Percentiles rank a stretch among this genome's conserved stretches.
Conservation (phyloP, 768 basidiomycete species). For the Kwoniella shandongensis region DNA sequence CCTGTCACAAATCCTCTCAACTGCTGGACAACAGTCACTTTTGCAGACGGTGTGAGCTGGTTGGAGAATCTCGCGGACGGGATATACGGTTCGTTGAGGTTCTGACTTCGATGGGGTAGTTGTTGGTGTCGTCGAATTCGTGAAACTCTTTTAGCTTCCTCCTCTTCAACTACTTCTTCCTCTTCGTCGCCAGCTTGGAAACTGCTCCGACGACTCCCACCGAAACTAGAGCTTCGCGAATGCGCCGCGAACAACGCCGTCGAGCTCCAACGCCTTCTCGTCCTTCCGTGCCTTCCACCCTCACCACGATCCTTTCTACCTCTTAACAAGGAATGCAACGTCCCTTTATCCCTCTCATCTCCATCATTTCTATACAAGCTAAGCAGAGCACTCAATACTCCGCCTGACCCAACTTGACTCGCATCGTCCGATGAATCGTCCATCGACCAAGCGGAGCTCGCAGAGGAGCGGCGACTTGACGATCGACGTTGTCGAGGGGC, state of each 20-base stretch:
- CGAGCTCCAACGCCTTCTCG: slow-evolving; percentile 18
- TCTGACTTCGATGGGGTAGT: slow-evolving; percentile 31
- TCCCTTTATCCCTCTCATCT: slow-evolving; percentile 3
- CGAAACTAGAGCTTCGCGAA: slow-evolving; percentile 5
- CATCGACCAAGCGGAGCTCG: slow-evolving; percentile 5
- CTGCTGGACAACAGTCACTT: slow-evolving; percentile 25
- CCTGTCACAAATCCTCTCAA: slow-evolving; percentile 14
- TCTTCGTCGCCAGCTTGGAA: not conserved
- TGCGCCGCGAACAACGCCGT: slow-evolving; percentile 16
- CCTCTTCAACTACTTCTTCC: not conserved
- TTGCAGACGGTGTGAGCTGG: slow-evolving; percentile 22
- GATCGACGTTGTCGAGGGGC: too few species aligned
- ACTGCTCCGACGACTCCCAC: slow-evolving; percentile 8
- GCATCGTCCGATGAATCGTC: slow-evolving; percentile 10
- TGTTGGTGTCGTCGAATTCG: slow-evolving; percentile 18
- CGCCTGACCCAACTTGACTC: not conserved
- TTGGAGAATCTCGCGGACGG: slow-evolving; percentile 29
- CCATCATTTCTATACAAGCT: slow-evolving; percentile 17
- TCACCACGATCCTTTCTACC: not conserved
- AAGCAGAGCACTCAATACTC: slow-evolving; percentile 21
- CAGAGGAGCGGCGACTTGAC: slow-evolving; percentile 13
- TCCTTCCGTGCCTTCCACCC: not conserved
- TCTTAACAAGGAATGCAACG: slow-evolving; percentile 3
- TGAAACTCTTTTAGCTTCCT: slow-evolving; percentile 1
- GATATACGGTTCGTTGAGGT: slow-evolving; percentile 44